Conservation (phyloP, 1,139 yeast species). For the Diutina siamensis region DNA sequence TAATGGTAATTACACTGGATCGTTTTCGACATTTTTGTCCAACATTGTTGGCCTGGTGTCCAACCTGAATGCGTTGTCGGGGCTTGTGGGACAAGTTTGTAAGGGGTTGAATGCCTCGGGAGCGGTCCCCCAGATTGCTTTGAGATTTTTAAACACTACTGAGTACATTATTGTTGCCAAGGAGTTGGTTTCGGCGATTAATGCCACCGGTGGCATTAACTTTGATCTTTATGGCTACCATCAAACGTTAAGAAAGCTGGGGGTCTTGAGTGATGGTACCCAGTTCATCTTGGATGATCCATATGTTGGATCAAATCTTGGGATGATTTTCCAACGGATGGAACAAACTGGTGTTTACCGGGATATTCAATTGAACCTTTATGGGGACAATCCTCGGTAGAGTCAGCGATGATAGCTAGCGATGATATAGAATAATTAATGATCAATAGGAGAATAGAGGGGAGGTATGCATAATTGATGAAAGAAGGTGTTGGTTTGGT, state of each 20-base stretch:
- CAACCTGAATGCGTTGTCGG: conserved; percentile 16
- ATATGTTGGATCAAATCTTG: conserved; percentile 23
- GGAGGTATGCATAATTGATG: too few species aligned
- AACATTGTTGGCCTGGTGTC: conserved; percentile 21
- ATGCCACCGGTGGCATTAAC: conserved; percentile 22
- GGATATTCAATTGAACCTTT: conserved; percentile 23
- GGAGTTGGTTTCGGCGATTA: conserved; percentile 18
- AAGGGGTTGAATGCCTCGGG: conserved; percentile 24
- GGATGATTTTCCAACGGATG: conserved; percentile 21
- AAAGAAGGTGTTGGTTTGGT: too few species aligned
- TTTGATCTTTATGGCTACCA: conserved; percentile 13
- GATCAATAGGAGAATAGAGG: too few species aligned
- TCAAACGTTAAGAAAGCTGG: conserved; percentile 16
- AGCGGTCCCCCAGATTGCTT: conserved; percentile 19
- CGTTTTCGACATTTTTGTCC: conserved; percentile 22
- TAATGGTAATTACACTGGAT: conserved; percentile 17
- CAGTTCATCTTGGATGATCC: conserved; percentile 21
- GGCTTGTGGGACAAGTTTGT: conserved; percentile 17
- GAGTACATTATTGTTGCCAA: conserved; percentile 16
- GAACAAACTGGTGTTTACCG: conserved; percentile 23
- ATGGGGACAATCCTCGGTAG: conserved; percentile 15
- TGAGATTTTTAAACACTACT: conserved; percentile 13
- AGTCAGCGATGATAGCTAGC: too few species aligned
- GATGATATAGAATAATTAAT: too few species aligned
- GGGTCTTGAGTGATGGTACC: conserved; percentile 15